Conservation (phyloP, 345 rosid genomes). For the Salix dunnii region DNA sequence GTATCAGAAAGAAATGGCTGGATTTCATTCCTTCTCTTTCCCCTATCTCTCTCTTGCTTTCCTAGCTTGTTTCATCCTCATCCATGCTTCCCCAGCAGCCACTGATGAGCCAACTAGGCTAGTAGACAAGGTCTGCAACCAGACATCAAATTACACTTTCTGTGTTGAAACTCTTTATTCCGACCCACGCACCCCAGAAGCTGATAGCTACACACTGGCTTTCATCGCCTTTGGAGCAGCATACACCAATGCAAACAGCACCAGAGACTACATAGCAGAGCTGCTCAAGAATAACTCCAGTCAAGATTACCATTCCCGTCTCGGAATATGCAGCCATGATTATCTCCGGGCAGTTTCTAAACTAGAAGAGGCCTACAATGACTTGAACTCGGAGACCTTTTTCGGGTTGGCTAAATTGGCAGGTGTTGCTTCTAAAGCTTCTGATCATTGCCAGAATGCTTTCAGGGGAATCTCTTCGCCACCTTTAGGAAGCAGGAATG, state of each 20-base stretch:
- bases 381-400: constrained; percentile 44
- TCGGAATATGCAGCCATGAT: constrained; percentile 16
- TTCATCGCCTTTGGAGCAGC: constrained; percentile 39
- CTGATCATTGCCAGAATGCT: constrained; percentile 26
- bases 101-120: neutral
- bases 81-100: neutral
- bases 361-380: constrained; percentile 27
- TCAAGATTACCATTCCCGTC: constrained; percentile 6
- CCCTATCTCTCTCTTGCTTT: neutral
- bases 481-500: constrained; percentile 21
- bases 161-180: constrained; percentile 43
- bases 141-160: constrained; percentile 23
- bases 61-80: neutral
- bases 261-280: constrained; percentile 21
- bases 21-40: too few relatives aligned
- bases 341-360: constrained; percentile 23
- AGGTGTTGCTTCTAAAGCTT: constrained; percentile 10
- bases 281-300: neutral
- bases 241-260: constrained; percentile 31
- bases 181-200: constrained; percentile 34
- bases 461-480: constrained; percentile 11
- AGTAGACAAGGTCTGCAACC: constrained; percentile 33
- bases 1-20: too few relatives aligned
- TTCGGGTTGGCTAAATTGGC: constrained; percentile 24
- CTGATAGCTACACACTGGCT: constrained; percentile 34